A percentile compares a stretch with the other conserved stretches of the same genome.
These are phyloP conservation scores for Geosmithia putterillii DNA, from an alignment of 2,329 filamentous ascomycete species.

Conservation along the genomic window DNA sequence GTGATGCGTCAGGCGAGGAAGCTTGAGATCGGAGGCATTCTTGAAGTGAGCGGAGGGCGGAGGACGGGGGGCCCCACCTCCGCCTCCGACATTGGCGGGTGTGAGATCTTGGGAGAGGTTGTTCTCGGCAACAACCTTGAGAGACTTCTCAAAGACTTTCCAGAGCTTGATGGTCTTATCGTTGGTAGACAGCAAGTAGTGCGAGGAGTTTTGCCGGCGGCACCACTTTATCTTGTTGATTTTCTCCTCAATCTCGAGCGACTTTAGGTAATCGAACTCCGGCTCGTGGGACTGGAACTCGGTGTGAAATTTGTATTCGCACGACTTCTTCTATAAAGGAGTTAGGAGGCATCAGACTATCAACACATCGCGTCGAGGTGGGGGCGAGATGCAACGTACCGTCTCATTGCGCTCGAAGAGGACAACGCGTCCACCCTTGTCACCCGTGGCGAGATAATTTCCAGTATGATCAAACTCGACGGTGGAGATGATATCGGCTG, in stretches of 20 bases:
- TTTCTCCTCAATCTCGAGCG: conserved; percentile 98
- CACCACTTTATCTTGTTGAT: conserved; percentile 99
- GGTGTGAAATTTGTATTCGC: conserved; percentile 99
- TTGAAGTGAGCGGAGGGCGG: conserved; percentile 63
- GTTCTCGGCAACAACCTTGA: conserved; percentile 98
- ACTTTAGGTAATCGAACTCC: conserved; percentile 99
- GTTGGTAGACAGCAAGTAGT: conserved; percentile 96
- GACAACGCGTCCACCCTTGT: conserved; percentile 77
- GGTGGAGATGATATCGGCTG: conserved; percentile 83
- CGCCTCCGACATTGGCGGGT: conserved; percentile 58
- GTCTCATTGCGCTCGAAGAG: conserved; percentile 92
- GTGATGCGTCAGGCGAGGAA: conserved; percentile 92
- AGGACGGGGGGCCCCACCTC: conserved; percentile 64
- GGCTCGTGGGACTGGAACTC: conserved; percentile 99
- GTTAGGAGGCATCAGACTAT: conserved; percentile 16
- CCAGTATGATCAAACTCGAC: conserved; percentile 86
- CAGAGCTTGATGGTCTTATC: conserved; percentile 99
- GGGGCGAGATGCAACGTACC: conserved; percentile 35
- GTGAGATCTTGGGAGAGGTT: conserved; percentile 93
- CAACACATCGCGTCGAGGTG: background rate
- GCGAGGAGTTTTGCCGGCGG: conserved; percentile 91
- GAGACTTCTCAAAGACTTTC: conserved; percentile 99
- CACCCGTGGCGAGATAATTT: conserved; percentile 81
- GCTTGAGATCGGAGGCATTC: conserved; percentile 71
- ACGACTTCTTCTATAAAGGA: conserved; percentile 81